phyloP scores from a whole-genome alignment of 306 rosid genomes.

The Datisca glomerata region DNA sequence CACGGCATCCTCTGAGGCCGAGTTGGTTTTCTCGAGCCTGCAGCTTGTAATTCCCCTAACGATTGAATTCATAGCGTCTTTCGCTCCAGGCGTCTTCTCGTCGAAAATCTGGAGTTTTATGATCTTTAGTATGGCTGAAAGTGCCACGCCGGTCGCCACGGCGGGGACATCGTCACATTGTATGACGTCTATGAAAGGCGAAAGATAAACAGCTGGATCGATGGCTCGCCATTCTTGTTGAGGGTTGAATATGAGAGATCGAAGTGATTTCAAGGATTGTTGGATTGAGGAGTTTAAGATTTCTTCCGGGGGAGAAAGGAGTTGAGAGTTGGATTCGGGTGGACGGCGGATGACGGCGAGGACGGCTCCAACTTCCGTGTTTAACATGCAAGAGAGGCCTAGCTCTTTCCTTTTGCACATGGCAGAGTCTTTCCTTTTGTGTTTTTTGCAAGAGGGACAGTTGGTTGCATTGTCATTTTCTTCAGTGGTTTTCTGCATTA shows the following conservation, averaged over 20 bases:
- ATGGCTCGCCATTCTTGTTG: slow-evolving; percentile 66
- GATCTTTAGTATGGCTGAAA: slow-evolving; percentile 56
- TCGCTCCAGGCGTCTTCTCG: slow-evolving; percentile 48
- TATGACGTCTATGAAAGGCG: slow-evolving; percentile 66
- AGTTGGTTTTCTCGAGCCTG: slow-evolving; percentile 65
- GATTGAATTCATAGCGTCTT: slow-evolving; percentile 36
- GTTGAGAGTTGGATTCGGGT: slow-evolving; percentile 22
- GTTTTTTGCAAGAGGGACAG: not conserved
- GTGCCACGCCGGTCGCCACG: slow-evolving; percentile 59
- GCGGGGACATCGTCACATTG: slow-evolving; percentile 68
- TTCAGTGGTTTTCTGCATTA: too few relatives aligned
- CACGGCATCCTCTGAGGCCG: slow-evolving; percentile 55
- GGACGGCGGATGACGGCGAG: slow-evolving; percentile 66
- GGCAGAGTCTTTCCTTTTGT: not conserved
- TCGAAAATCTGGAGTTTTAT: slow-evolving; percentile 61
- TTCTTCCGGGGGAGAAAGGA: slow-evolving; percentile 24
- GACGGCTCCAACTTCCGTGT: slow-evolving; percentile 76
- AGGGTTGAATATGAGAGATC: slow-evolving; percentile 62
- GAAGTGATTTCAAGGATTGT: slow-evolving; percentile 58
- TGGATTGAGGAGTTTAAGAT: slow-evolving; percentile 31
- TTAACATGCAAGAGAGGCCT: slow-evolving; percentile 78
- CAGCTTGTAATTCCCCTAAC: slow-evolving; percentile 46
- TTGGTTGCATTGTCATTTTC: slow-evolving; percentile 1
- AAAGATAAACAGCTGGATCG: slow-evolving; percentile 62
- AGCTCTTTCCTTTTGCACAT: slow-evolving; percentile 35